Base-by-base conservation (phyloP, 2,329 filamentous ascomycete genomes). In the Periconia sp. region DNA sequence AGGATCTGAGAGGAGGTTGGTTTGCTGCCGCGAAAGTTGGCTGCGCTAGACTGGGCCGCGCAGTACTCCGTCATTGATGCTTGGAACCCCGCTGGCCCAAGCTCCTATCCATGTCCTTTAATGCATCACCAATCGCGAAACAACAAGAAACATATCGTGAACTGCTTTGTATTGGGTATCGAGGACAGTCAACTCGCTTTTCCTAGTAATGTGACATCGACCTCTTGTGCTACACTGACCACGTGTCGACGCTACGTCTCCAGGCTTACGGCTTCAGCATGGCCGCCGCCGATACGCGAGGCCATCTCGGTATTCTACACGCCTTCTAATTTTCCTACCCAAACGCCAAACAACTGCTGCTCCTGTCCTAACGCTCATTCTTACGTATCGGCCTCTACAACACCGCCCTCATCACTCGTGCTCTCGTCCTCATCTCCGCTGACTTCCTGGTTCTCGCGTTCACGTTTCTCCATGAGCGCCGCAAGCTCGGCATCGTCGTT, bases 391-490 rank as follows among this genome's bases (percentile, higher is more conserved):
- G 63, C 66, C 44, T 66, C 65, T 34, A 62, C 66, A 30, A 65
- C 83, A 53, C 85, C 82, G 68, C 89, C 91, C 70, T 96, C 94
- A 67, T 97, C 94, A 69, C 90, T 96, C 74, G 95, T 92, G 68
- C 89, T 95, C 72, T 90, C 81, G 71, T 92, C 94, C 80, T 99
- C 94, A 70, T 99, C 95, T 65, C 94, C 94, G 72, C 91, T 96
- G 66, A 99, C 90, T 73, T 99, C 90, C 70, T 90, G 89, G 75
- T 99, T 99, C 82, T 97, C 92, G 56, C 90, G 87, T 79, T 96
- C 94, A 57, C 89, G 86, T 86, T 97, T 96, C 81, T 97, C 94
- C 94, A 99, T 99, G 55, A 99, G 82, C 38, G 92, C 94, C 73
- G 96, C 91, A 56, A 99, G 80, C 74, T 96, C 92, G 18, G 92